phyloP scores from a whole-genome alignment of 495 filamentous ascomycete genomes.

The Aspergillus egyptiacus region DNA sequence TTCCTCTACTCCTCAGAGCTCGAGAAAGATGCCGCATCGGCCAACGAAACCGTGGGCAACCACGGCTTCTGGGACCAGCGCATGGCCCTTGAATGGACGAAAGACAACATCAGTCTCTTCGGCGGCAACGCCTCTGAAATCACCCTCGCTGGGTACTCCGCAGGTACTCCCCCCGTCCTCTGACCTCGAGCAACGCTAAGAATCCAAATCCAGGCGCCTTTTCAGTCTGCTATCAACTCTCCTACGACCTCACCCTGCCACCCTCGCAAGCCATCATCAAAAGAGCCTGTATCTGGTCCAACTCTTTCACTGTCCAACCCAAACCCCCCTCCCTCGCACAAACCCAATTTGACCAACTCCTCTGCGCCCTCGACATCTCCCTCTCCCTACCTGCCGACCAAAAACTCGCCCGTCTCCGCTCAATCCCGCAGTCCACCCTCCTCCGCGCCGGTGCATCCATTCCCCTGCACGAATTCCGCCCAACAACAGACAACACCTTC shows the following conservation, averaged over 20 bases:
- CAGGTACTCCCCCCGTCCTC: conserved; percentile 28
- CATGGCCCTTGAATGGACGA: conserved; percentile 58
- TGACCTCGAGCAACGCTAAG: neutral
- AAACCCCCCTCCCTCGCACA: conserved; percentile 42
- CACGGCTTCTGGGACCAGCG: conserved; percentile 66
- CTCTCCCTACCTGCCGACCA: conserved; percentile 29
- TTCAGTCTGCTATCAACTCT: conserved; percentile 54
- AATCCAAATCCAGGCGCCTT: conserved; percentile 46
- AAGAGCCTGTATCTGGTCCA: conserved; percentile 49
- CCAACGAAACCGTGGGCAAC: conserved; percentile 45
- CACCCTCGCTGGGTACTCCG: conserved; percentile 61
- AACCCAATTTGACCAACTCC: conserved; percentile 51
- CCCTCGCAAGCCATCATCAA: conserved; percentile 36
- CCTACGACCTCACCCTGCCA: conserved; percentile 48
- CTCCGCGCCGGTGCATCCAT: conserved; percentile 36
- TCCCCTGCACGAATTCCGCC: conserved; percentile 48
- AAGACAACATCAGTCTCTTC: conserved; percentile 53
- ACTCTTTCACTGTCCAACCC: conserved; percentile 51
- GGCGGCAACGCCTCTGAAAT: conserved; percentile 59
- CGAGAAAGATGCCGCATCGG: conserved; percentile 46
- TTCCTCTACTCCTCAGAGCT: conserved; percentile 54
- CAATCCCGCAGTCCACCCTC: conserved; percentile 26
- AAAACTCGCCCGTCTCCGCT: conserved; percentile 44
- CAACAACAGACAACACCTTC: conserved; percentile 45
- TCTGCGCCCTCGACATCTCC: conserved; percentile 43